Base-by-base conservation (phyloP, 2,329 filamentous ascomycete species). In the Phyllosticta ampelicida region DNA sequence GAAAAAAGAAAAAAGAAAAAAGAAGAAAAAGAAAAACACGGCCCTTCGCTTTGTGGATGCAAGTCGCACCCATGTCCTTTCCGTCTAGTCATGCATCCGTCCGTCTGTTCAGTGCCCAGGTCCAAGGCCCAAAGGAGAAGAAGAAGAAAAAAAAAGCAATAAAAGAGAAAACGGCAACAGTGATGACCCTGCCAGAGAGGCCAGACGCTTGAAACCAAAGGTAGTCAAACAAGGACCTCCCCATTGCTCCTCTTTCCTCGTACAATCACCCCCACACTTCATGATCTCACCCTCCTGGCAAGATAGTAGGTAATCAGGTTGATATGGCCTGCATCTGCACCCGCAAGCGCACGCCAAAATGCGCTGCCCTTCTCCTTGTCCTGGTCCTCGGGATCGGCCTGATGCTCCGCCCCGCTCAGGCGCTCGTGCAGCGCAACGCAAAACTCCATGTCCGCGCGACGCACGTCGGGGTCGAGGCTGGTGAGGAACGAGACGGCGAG, bases 301-400 rank as follows among this genome's bases (percentile, higher is more conserved):
- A 90, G 86, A 70, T 90, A 91, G 68, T 91, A 91, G 9, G 86
- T 90, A 65, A 91, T 84, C 61, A 91, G 71, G 63, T 85, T 90
- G 75, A 89, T 82, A 20, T 86, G 83, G 63, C 89, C 86, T 63
- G 90, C 86, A 36, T 58, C 55, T 13, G 60, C 63, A 9, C 75
- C 79, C 59, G 77, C 81, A 65, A 90, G 76, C 21, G 79, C 78
- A 30, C 79, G 79, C 87, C 87, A 92, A 68, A 91, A 91, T 28
- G 68, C 71, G 16, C 59, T 61, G 56, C 75, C 74, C 30, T 72
- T 70, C 30, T 71, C 70, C 36, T 44, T 44, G 11, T 13, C 63
- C 67, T 3, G 8, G 13, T 44, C 36, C 13, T 44, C 36, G 11
- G 36, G 36, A n/a, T 3, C 5, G 5, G 66, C 70, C 48, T 70